Conservation (phyloP, 495 filamentous ascomycete species). For the Neurospora sp. region DNA sequence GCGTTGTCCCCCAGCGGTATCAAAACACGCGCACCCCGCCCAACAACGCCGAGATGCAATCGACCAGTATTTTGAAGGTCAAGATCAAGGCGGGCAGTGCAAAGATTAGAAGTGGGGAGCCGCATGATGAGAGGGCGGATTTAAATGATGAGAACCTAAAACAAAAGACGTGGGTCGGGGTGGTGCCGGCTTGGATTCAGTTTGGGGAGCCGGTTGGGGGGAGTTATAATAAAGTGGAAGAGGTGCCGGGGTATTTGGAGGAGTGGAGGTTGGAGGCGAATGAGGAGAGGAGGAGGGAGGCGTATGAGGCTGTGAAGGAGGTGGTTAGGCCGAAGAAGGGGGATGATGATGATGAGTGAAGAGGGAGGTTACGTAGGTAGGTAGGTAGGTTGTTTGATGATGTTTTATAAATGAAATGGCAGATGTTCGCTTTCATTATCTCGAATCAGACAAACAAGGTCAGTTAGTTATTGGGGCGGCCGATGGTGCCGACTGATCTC, state of each 20-base stretch:
- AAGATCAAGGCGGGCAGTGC: slow-evolving; percentile 61
- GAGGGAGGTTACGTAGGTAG: background rate
- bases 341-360: slow-evolving; percentile 11
- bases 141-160: slow-evolving; percentile 48
- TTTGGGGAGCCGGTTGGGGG: slow-evolving; percentile 60
- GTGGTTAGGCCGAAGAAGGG: slow-evolving; percentile 15
- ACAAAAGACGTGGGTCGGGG: slow-evolving; percentile 65
- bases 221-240: slow-evolving; percentile 47
- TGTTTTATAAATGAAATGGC: background rate
- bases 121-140: slow-evolving; percentile 65
- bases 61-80: slow-evolving; percentile 65
- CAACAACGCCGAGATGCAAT: slow-evolving; percentile 62
- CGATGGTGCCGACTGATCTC: background rate
- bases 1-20: slow-evolving; percentile 61
- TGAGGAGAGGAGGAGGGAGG: slow-evolving; percentile 38
- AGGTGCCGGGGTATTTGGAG: slow-evolving; percentile 53
- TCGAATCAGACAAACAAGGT: too few relatives aligned
- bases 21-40: slow-evolving; percentile 60
- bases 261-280: slow-evolving; percentile 49
- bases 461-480: too few relatives aligned
- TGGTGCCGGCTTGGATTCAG: slow-evolving; percentile 59
- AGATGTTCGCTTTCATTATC: too few relatives aligned
- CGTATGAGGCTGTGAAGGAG: slow-evolving; percentile 30
- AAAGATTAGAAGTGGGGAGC: slow-evolving; percentile 62
- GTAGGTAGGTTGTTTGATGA: background rate